phyloP scores from a whole-genome alignment of 2,329 filamentous ascomycete genomes.

The Stromatinia cepivora region DNA sequence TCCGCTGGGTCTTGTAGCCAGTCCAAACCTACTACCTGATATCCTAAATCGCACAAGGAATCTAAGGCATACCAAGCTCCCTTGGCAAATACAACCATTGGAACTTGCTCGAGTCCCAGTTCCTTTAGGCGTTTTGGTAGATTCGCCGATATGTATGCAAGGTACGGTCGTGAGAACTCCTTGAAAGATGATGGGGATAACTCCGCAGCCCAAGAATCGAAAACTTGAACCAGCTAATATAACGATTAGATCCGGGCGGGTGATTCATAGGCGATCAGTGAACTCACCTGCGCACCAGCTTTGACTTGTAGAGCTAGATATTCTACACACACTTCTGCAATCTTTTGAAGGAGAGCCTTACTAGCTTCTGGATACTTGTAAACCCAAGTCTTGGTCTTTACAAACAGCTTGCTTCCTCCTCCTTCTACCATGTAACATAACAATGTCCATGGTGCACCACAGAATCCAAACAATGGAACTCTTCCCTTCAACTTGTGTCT shows the following conservation, averaged over 20 bases:
- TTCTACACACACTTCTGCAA: conserved; percentile 91
- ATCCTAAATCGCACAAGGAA: conserved; percentile 81
- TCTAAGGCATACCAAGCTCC: conserved; percentile 95
- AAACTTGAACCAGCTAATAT: conserved; percentile 80
- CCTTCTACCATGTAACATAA: conserved; percentile 99
- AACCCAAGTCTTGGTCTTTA: conserved; percentile 93
- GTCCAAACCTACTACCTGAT: conserved; percentile 91
- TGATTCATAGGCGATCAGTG: neutral
- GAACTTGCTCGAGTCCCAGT: conserved; percentile 75
- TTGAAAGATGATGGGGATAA: conserved; percentile 82
- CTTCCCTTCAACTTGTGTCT: conserved; percentile 82
- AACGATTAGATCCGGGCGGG: conserved; percentile 9
- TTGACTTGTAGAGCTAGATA: conserved; percentile 89
- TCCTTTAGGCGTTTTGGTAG: conserved; percentile 73
- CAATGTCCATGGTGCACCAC: conserved; percentile 93
- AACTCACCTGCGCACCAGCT: conserved; percentile 79
- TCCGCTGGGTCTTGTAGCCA: conserved; percentile 90
- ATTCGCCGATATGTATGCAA: conserved; percentile 78
- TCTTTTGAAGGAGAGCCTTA: conserved; percentile 83
- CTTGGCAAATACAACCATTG: conserved; percentile 98
- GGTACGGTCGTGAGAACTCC: conserved; percentile 81
- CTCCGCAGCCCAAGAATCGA: conserved; percentile 97
- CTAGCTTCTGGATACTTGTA: conserved; percentile 82
- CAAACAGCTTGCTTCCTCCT: conserved; percentile 92
- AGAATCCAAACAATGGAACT: conserved; percentile 94